Evolutionary conservation across 371 early-diverging fungal genomes (phyloP).

Genomic region (Dinochytrium kinnereticum): DNA sequence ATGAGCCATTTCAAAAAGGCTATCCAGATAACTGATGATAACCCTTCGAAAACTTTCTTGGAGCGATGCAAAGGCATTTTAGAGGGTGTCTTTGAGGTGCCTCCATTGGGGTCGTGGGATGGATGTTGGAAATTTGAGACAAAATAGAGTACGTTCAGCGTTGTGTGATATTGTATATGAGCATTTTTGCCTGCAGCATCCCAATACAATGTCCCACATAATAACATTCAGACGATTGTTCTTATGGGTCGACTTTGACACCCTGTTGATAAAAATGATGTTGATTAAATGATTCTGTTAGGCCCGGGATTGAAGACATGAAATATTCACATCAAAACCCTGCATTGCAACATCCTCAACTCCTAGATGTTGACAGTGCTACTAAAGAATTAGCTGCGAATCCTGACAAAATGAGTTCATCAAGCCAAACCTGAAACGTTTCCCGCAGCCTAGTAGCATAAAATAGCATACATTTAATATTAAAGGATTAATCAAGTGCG

Average conservation of each 20-base stretch:
- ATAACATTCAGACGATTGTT: background rate
- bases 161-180: background rate
- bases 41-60: conserved; percentile 43
- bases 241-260: background rate
- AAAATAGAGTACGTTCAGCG: background rate
- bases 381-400: background rate
- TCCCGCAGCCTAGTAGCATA: background rate
- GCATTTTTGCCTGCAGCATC: background rate
- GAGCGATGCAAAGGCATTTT: conserved; percentile 45
- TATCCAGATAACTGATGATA: conserved; percentile 49
- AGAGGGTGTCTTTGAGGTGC: conserved; percentile 43
- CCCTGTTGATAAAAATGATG: background rate
- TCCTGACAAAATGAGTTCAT: no score
- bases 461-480: background rate
- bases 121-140: conserved; percentile 37
- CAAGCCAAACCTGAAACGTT: background rate
- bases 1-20: conserved; percentile 55
- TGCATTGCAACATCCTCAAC: conserved; percentile 9
- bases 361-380: conserved; percentile 17
- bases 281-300: background rate
- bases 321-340: conserved; percentile 7
- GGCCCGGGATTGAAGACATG: background rate
- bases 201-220: background rate
- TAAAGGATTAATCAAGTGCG: no score
- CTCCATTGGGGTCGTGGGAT: conserved; percentile 42